These are phyloP conservation scores for Boletus edulis DNA, from an alignment of 768 basidiomycete species.

Conservation along the genomic window DNA sequence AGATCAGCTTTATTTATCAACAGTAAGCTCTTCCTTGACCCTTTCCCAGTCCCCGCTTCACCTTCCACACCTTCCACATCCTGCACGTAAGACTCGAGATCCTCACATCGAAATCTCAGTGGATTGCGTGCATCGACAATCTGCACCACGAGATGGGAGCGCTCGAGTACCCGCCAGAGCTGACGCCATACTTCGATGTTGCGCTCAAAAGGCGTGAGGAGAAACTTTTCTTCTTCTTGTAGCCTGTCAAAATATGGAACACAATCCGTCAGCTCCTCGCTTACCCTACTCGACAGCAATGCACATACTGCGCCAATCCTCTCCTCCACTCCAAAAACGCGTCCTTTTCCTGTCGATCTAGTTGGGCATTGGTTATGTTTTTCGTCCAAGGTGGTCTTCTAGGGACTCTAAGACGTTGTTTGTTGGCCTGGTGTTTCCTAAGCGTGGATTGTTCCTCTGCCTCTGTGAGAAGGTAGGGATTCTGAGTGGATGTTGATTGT, in stretches of 20 bases:
- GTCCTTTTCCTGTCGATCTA: slow-evolving; percentile 87
- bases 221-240: slow-evolving; percentile 80
- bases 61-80: slow-evolving; percentile 85
- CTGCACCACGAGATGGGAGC: slow-evolving; percentile 91
- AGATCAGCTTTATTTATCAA: slow-evolving; percentile 97
- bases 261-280: not conserved
- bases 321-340: slow-evolving; percentile 93
- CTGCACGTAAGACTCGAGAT: slow-evolving; percentile 79
- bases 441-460: slow-evolving; percentile 77
- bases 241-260: slow-evolving; percentile 45
- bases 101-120: slow-evolving; percentile 86
- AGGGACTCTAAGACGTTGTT: slow-evolving; percentile 77
- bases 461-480: slow-evolving; percentile 82
- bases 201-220: slow-evolving; percentile 96
- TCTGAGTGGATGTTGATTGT: slow-evolving; percentile 55
- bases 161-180: slow-evolving; percentile 94
- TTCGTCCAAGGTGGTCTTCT: slow-evolving; percentile 89
- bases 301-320: slow-evolving; percentile 81
- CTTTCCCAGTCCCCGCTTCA: slow-evolving; percentile 72
- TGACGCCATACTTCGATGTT: slow-evolving; percentile 99
- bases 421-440: slow-evolving; percentile 73
- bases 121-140: slow-evolving; percentile 98
- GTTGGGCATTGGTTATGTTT: slow-evolving; percentile 66
- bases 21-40: slow-evolving; percentile 71
- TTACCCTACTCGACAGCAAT: not conserved